A percentile compares a stretch with the other conserved stretches of the same genome.
These are phyloP conservation scores for Fomitiporia mediterranea DNA, from an alignment of 1,284 basidiomycete genomes.

Conservation along the genomic window DNA sequence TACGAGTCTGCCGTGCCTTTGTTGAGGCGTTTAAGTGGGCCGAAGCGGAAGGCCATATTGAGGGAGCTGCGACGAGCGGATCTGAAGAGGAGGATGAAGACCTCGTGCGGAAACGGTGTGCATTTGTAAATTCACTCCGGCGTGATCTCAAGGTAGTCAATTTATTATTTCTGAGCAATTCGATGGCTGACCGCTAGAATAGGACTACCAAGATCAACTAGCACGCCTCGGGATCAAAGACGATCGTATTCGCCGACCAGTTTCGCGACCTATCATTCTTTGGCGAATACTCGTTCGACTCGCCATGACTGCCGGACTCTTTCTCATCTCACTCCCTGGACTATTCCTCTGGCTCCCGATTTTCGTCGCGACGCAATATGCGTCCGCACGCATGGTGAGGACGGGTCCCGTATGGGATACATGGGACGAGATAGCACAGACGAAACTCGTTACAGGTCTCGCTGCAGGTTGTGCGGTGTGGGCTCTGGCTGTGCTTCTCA, in stretches of 20 bases:
- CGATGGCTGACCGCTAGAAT: background rate
- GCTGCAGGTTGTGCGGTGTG: slow-evolving; percentile 66
- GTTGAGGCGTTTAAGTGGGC: slow-evolving; percentile 67
- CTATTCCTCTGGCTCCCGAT: slow-evolving; percentile 76
- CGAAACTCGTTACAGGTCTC: slow-evolving; percentile 80
- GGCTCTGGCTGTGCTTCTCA: slow-evolving; percentile 46
- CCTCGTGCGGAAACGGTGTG: slow-evolving; percentile 24
- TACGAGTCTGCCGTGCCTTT: slow-evolving; percentile 69
- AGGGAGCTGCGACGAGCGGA: slow-evolving; percentile 22
- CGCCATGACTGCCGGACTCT: slow-evolving; percentile 58
- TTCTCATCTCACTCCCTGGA: slow-evolving; percentile 73
- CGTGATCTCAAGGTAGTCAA: slow-evolving; percentile 55
- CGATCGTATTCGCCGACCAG: slow-evolving; percentile 68
- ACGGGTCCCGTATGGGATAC: slow-evolving; percentile 77
- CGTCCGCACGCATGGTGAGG: slow-evolving; percentile 66
- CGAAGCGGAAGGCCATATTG: slow-evolving; percentile 22
- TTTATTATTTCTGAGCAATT: slow-evolving; percentile 2
- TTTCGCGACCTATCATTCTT: slow-evolving; percentile 51
- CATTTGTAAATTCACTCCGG: slow-evolving; percentile 40
- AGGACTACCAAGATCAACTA: slow-evolving; percentile 73
- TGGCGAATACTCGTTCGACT: slow-evolving; percentile 62
- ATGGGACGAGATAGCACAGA: slow-evolving; percentile 84
- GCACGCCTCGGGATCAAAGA: slow-evolving; percentile 68
- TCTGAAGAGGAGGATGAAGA: slow-evolving; percentile 28
- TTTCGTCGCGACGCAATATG: slow-evolving; percentile 61